A percentile compares a stretch with the other conserved stretches of the same genome.
Evolutionary conservation across 768 basidiomycete genomes (phyloP).

Genomic region (Agaricus subrufescens): DNA sequence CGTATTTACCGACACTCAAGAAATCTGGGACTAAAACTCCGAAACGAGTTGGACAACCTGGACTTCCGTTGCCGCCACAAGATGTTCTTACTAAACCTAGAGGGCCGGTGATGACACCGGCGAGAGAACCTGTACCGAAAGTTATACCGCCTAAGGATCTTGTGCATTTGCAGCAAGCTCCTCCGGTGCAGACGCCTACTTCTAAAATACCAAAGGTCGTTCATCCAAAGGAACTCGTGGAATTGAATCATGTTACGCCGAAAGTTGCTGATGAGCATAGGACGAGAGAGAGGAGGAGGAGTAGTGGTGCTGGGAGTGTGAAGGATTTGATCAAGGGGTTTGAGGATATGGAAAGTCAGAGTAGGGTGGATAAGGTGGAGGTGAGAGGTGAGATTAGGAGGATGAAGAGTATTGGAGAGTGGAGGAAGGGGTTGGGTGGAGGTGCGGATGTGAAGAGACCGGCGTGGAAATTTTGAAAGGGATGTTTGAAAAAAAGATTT

Average conservation of each 20-base stretch:
- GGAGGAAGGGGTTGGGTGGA: conserved; percentile 3
- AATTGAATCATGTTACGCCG: conserved; percentile 44
- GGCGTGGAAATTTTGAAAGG: background rate
- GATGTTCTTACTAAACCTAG: conserved; percentile 46
- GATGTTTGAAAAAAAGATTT: background rate
- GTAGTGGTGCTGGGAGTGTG: conserved; percentile 67
- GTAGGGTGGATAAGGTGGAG: conserved; percentile 20
- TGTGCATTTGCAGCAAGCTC: conserved; percentile 56
- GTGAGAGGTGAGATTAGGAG: conserved; percentile 23
- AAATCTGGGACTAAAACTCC: conserved; percentile 25
- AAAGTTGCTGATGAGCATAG: conserved; percentile 16
- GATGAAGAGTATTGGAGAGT: conserved; percentile 8
- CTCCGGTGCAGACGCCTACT: conserved; percentile 29
- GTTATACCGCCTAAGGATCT: conserved; percentile 57
- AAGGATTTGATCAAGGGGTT: conserved; percentile 66
- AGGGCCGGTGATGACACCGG: conserved; percentile 57
- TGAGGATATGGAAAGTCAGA: conserved; percentile 37
- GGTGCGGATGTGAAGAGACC: background rate
- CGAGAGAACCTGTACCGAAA: conserved; percentile 41
- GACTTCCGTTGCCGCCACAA: conserved; percentile 52
- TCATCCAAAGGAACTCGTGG: conserved; percentile 44
- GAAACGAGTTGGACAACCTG: conserved; percentile 24
- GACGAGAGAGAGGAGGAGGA: conserved; percentile 30
- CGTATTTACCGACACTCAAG: conserved; percentile 52
- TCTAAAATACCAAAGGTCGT: conserved; percentile 40